Evolutionary conservation across 2,329 filamentous ascomycete species (phyloP).

Genomic region (Fusarium keratoplasticum): DNA sequence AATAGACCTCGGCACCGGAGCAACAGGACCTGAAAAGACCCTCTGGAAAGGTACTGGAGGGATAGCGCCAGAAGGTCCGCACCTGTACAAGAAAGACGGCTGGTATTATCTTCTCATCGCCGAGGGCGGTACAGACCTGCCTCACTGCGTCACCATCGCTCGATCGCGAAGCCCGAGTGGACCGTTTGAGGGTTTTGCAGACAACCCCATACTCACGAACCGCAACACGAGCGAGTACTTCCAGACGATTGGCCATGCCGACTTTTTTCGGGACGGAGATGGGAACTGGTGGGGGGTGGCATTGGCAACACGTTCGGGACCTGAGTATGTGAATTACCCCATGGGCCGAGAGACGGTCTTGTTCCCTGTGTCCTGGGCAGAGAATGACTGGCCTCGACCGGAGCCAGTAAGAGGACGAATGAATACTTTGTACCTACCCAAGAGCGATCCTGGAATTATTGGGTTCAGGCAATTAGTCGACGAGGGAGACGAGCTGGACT

Average conservation of each 20-base stretch:
- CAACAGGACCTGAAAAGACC: not conserved
- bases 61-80: constrained; percentile 43
- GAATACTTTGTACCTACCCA: not conserved
- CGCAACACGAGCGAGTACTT: not conserved
- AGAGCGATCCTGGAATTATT: not conserved
- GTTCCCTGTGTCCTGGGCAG: not conserved
- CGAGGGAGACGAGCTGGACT: not conserved
- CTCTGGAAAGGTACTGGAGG: not conserved
- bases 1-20: not conserved
- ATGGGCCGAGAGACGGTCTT: not conserved
- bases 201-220: not conserved
- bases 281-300: not conserved
- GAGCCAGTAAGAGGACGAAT: not conserved
- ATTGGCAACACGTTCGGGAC: not conserved
- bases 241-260: not conserved
- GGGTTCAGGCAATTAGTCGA: not conserved
- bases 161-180: not conserved
- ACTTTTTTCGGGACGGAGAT: not conserved
- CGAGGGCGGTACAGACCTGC: not conserved
- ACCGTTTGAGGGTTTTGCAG: not conserved
- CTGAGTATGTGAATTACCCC: not conserved
- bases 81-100: constrained; percentile 56
- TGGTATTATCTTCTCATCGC: constrained; percentile 38
- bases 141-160: not conserved
- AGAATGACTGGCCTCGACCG: not conserved